Base-by-base conservation (phyloP, 2,329 filamentous ascomycete genomes). In the Aspergillus luchuensis region DNA sequence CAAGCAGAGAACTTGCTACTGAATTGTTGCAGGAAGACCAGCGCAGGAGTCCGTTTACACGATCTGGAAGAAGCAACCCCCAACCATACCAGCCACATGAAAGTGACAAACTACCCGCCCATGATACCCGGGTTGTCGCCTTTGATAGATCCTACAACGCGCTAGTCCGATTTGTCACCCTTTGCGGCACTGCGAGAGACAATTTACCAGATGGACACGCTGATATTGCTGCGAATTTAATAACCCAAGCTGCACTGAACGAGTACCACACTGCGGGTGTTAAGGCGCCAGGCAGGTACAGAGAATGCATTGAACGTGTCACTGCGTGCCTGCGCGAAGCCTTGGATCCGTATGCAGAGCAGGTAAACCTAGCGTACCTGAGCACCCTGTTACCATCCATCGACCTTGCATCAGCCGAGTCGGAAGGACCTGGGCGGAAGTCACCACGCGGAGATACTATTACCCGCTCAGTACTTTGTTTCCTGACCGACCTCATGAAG, bases 211-310 rank as follows among this genome's bases (percentile, higher is more conserved):
- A 75, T 39, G 64, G 70, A 6, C 69, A 74, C 10, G 78, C 81
- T 65, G 72, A 80, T 21, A 68, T 84, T 8, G 76, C 79, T 0
- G 78, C 74, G 0, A 74, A 78, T 15, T 81, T 82, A 59, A 81
- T 85, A 76, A 66, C 82, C 8, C 82, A 85, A 60, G 78, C 81
- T 38, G 76, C 76, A 8, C 62, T 84, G 4, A 83, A 85, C 68
- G 80, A 83, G 58, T 79, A 79, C 56, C 66, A 78, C 3, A 63
- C 77, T 4, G 77, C 73, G 55, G 78, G 76, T 7, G 70, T 68
- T 4, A 69, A n/a, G 15, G 54, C 69, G n/a, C 71, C 73, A 58
- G 67, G 4, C 75, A 80, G 21, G 62, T 72, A 82, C 21, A 70
- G 76, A 25, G 75, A 80, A 30, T 77, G 80, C 3, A 83, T 82